phyloP scores from a whole-genome alignment of 1,139 yeast genomes.

The Hansenula lynferdii region DNA sequence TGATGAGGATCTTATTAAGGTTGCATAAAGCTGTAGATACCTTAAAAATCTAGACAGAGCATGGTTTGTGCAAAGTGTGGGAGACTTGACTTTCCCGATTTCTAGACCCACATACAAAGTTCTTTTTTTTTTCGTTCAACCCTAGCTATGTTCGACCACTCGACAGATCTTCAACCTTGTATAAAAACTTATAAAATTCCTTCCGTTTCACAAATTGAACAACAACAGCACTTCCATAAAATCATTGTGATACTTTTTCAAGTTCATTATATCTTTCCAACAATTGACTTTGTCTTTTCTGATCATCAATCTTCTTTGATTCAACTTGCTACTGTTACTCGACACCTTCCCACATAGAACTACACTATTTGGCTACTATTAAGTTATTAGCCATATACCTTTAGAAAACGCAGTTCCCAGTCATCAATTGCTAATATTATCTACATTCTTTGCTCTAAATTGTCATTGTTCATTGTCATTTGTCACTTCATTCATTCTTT shows the following conservation, averaged over 20 bases:
- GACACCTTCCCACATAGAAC: no score
- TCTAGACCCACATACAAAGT: not conserved
- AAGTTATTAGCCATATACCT: constrained; percentile 2
- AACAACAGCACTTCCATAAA: not conserved
- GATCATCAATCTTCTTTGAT: no score
- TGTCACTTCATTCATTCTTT: no score
- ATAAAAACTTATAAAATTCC: not conserved
- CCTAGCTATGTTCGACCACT: not conserved
- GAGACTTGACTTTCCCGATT: no score
- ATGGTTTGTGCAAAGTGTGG: no score
- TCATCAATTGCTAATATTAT: not conserved
- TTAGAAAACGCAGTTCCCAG: no score
- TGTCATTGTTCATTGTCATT: no score
- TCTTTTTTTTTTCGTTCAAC: not conserved
- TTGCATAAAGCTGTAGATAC: no score
- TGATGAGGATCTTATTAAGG: not conserved
- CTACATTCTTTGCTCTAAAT: not conserved
- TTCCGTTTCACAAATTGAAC: not conserved
- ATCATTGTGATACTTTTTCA: not conserved
- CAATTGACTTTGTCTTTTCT: not conserved
- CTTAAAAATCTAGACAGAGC: no score
- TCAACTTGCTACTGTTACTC: no score
- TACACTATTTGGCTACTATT: not conserved
- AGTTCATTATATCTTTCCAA: not conserved
- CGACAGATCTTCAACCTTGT: not conserved